Base-by-base conservation (phyloP, 805 yeast genomes). In the Hanseniaspora meyeri region DNA sequence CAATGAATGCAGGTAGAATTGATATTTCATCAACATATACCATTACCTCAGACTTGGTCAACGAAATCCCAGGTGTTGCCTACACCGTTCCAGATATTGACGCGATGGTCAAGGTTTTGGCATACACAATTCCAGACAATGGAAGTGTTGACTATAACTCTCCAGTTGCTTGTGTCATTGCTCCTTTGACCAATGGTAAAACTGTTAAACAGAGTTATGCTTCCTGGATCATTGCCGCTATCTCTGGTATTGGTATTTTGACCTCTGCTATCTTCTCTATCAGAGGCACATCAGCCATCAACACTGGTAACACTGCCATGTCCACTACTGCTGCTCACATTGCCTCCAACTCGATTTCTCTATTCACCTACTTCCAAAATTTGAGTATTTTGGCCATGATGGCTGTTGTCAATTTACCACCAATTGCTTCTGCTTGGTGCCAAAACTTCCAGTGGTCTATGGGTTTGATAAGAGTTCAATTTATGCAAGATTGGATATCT, bases 391-490 rank as follows among this genome's bases (percentile, higher is more conserved):
- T 91, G 19, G 79, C 95, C 17, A 90, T 93, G 96, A 84, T 89
- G 89, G 96, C 95, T 57, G 97, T 91, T 34, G 79, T 87, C 20
- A 74, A 80, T 59, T 86, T 88, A 20, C 98, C 98, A 1, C 98
- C 98, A 2, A 90, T 93, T 62, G 97, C 97, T 5, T 88, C 95
- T 2, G 90, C 97, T 2, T 91, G 98, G 98, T 82, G 95, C 36
- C 96, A 91, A 70, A 93, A 91, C 72, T 93, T 93, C 74, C 82
- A 81, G 70, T 91, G 97, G 97, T 82, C 97, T 1, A 79, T 91
- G 79, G 98, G 98, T 49, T 83, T 91, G 61, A 86, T 93, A 63
- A 77, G 78, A 55, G 80, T 82, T 8, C 69, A 71, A 14, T 87
- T 89, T 64, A 84, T 91, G 80, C 96, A 90, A 68, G 68, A 74